Base-by-base conservation (phyloP, 2,329 filamentous ascomycete species). In the Tolypocladium paradoxum region DNA sequence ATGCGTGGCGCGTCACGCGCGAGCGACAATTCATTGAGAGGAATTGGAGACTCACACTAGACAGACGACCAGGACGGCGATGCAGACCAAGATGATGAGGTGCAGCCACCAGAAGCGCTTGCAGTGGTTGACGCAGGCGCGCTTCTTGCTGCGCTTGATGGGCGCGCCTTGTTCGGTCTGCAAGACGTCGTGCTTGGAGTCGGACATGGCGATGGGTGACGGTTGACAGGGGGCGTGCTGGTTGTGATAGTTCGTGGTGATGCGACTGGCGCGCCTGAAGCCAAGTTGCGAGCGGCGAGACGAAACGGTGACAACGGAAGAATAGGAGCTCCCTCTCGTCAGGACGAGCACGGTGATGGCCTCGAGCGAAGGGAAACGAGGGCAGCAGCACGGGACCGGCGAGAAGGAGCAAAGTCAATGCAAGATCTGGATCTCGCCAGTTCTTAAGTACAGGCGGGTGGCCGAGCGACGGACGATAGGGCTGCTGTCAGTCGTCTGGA, bases 101-200 rank as follows among this genome's bases (percentile, higher is more conserved):
- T 83, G 74, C 57, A 74, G 61, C 82, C 82, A 85, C 83, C 82
- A 85, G 60, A 77, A 83, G 59, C 70, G 73, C 62, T 68, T 73
- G 64, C 75, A 76, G 63, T 82, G 78, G 48, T 72, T 68, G 53
- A 68, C 68, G 58, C 70, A 69, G 33, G 65, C 64, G 55, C 70
- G 67, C 57, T 67, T 71, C 64, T 72, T 73, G 51, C 62, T 50
- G 20, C 58, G 48, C 56, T 60, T 62, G 45, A 55, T 31, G 48
- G 59, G 58, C 49, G 62, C 55, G 49, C 58, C 62, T 50, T 58
- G 58, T 61, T 76, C 71, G 38, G 62, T 61, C 64, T 71, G 67
- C 29, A 62, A 59, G 53, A 66, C 58, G 48, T 65, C 63, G 37
- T 65, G 55, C 62, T 72, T 72, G 59, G 37, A 31, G 53, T 70